Conservation (phyloP, 805 yeast species). For the Hanseniaspora hatyaiensis region DNA sequence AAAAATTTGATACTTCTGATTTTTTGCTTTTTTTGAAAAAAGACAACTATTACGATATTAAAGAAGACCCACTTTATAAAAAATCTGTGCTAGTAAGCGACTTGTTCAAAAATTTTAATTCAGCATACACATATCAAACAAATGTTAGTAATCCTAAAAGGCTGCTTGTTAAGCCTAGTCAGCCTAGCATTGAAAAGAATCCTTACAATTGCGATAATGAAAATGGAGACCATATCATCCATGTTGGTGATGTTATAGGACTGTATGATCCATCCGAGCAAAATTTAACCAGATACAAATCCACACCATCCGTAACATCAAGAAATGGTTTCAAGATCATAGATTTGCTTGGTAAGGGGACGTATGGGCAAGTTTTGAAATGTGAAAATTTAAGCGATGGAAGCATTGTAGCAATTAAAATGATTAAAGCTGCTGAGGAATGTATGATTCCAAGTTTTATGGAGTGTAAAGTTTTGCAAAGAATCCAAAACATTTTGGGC, state of each 20-base stretch:
- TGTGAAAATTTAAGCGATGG: constrained; percentile 63
- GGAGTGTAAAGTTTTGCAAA: constrained; percentile 78
- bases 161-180: constrained; percentile 84
- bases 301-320: constrained; percentile 14
- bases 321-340: constrained; percentile 68
- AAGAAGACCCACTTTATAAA: constrained; percentile 70
- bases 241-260: constrained; percentile 89
- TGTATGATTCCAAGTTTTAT: constrained; percentile 82
- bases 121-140: constrained; percentile 69
- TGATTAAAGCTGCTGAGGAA: constrained; percentile 83
- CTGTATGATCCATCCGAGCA: constrained; percentile 27
- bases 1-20: no score
- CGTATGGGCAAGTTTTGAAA: constrained; percentile 96
- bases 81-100: constrained; percentile 65
- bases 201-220: constrained; percentile 64
- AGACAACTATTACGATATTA: constrained; percentile 32
- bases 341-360: constrained; percentile 89
- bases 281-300: constrained; percentile 29
- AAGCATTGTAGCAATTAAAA: constrained; percentile 86
- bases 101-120: constrained; percentile 75
- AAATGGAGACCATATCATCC: constrained; percentile 79
- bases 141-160: constrained; percentile 73
- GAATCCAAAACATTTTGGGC: constrained; percentile 40
- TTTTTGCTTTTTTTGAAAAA: no score
- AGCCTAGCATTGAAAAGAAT: constrained; percentile 56